Conservation (phyloP, 805 yeast genomes). For the Sporopachydermia quercuum region DNA sequence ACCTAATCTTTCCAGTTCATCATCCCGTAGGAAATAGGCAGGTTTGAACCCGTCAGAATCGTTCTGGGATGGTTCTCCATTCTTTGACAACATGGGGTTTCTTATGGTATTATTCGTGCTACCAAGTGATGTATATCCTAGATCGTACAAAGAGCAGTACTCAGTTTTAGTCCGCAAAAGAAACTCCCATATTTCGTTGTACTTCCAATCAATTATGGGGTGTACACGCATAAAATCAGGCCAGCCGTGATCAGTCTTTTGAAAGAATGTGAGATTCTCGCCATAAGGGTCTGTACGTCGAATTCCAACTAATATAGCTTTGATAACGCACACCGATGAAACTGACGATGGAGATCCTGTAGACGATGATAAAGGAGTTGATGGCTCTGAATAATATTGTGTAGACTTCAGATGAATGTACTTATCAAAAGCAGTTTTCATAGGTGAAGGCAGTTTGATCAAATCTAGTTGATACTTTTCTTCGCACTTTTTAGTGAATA, state of each 20-base stretch:
- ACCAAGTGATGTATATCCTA: constrained; percentile 85
- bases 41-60: constrained; percentile 38
- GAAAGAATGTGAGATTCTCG: constrained; percentile 37
- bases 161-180: constrained; percentile 39
- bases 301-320: constrained; percentile 76
- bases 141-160: constrained; percentile 66
- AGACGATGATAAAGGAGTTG: background rate
- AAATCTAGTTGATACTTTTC: constrained; percentile 37
- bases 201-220: constrained; percentile 82
- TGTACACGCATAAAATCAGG: constrained; percentile 74
- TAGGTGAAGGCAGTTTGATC: constrained; percentile 21
- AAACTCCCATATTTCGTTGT: constrained; percentile 77
- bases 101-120: constrained; percentile 54
- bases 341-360: constrained; percentile 25
- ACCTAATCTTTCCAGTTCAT: constrained; percentile 42
- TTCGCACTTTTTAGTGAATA: constrained; percentile 45
- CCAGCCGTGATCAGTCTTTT: constrained; percentile 81
- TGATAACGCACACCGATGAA: constrained; percentile 20
- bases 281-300: constrained; percentile 84
- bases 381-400: too few relatives aligned
- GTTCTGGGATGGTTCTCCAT: constrained; percentile 13
- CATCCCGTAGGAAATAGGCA: constrained; percentile 28
- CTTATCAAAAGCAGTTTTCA: constrained; percentile 56
- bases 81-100: constrained; percentile 42
- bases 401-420: constrained; percentile 28